Evolutionary conservation across 2,329 filamentous ascomycete genomes (phyloP), one percentile per base, ranked within the genome.

Genomic region (Pseudogymnoascus sp.): DNA sequence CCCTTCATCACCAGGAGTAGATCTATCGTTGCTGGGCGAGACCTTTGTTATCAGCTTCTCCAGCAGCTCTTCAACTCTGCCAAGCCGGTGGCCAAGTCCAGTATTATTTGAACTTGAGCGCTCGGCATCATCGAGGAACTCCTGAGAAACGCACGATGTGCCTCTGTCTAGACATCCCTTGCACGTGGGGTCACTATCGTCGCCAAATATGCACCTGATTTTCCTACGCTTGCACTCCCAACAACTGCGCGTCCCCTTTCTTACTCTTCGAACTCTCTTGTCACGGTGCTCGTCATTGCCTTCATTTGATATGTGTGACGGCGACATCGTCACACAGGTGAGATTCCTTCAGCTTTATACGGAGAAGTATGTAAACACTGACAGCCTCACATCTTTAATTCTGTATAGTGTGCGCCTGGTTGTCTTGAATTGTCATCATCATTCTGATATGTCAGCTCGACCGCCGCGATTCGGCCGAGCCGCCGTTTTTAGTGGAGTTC

Each of bases 181-280:
- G 63, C 82, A 84, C 1, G 77, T 66, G 3, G 71, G 63, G 4
- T 78, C 75, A 2, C 72, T 67, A 3, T 75, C 69, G 3, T 74
- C 68, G 10, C 73, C 70, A 64, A 81, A 80, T 14, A 75, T 77
- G 68, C 83, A 85, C 2, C 77, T 74, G 4, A 80, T 76, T 72
- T 85, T 85, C 24, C 82, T 77, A 60, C 80, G 77, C 71, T 82
- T 82, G 75, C 83, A 85, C 66, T 84, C 82, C 82, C 82, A 84
- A 70, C 83, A 85, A 63, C 81, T 84, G 28, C 73, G 75, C 0
- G 83, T 85, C n/a, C 83, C 83, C 61, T 83, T 84, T 10, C 72
- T 63, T 56, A 56, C 50, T 56, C 50, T 56, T 12, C 50, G 50
- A n/a, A 65, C 53, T 59, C 70, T 67, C 56, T 73, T 72, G 53